Conservation (phyloP, 2,329 filamentous ascomycete species). For the Raffaelea albimanens region DNA sequence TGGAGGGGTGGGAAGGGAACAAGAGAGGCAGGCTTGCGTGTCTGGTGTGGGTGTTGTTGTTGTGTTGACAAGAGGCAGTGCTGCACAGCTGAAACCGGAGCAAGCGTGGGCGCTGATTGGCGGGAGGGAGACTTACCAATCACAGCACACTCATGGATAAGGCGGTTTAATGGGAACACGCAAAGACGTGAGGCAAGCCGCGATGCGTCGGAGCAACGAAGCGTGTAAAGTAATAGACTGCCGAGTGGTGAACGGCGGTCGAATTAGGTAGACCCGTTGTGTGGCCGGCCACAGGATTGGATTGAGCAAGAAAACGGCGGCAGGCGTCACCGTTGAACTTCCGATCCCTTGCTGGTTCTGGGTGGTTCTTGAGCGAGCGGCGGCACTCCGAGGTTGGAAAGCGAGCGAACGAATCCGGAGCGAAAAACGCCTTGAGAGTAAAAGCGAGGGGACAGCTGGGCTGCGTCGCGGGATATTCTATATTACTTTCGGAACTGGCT, state of each 20-base stretch:
- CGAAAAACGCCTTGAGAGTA: neutral
- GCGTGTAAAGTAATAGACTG: neutral
- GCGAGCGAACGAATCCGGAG: conserved; percentile 1
- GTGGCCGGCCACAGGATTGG: conserved; percentile 14
- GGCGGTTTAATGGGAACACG: neutral
- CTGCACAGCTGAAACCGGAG: neutral
- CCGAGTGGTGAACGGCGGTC: neutral
- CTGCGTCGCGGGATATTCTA: too few species aligned
- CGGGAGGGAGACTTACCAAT: conserved; percentile 11
- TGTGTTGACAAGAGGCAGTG: conserved; percentile 1
- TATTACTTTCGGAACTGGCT: too few species aligned
- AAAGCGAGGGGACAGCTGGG: too few species aligned
- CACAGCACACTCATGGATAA: conserved; percentile 9
- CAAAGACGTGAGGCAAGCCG: neutral
- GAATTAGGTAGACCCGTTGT: neutral
- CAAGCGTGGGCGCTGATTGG: neutral
- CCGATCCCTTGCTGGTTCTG: neutral
- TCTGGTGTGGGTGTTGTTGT: neutral
- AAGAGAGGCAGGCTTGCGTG: neutral
- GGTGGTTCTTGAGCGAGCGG: conserved; percentile 2
- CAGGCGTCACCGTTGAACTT: neutral
- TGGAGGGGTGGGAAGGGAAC: neutral
- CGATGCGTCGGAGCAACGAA: neutral
- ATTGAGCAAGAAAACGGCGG: neutral
- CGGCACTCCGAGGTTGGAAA: neutral